Percentiles rank a stretch among this genome's conserved stretches.
Conservation (phyloP, 805 yeast genomes). For the Saccharomycopsis malanga region DNA sequence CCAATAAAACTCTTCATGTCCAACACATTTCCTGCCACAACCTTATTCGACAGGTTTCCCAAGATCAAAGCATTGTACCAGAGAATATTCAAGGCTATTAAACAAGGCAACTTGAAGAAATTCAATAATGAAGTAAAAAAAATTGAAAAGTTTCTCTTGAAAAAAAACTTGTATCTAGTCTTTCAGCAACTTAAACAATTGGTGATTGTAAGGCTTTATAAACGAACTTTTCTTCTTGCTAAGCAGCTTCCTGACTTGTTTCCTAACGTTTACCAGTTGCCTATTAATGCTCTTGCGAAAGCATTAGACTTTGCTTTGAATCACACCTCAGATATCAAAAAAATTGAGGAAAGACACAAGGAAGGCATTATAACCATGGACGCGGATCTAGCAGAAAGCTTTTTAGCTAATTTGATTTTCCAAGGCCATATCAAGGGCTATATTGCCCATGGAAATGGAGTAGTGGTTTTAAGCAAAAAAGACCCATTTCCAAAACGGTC, state of each 20-base stretch:
- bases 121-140: slow-evolving; percentile 41
- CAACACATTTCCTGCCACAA: slow-evolving; percentile 39
- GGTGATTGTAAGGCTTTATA: slow-evolving; percentile 46
- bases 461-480: slow-evolving; percentile 67
- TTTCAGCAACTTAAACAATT: slow-evolving; percentile 45
- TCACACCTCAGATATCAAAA: slow-evolving; percentile 21
- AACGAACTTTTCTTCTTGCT: slow-evolving; percentile 29
- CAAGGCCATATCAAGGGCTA: slow-evolving; percentile 68
- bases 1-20: slow-evolving; percentile 54
- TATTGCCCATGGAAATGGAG: slow-evolving; percentile 65
- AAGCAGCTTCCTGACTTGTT: slow-evolving; percentile 2
- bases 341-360: slow-evolving; percentile 13
- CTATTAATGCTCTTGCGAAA: slow-evolving; percentile 35
- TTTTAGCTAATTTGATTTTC: slow-evolving; percentile 57
- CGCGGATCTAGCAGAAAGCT: slow-evolving; percentile 59
- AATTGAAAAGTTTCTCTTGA: slow-evolving; percentile 46
- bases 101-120: slow-evolving; percentile 46
- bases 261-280: slow-evolving; percentile 14
- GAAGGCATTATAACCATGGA: slow-evolving; percentile 19
- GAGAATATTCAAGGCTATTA: slow-evolving; percentile 42
- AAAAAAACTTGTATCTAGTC: slow-evolving; percentile 53
- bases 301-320: slow-evolving; percentile 35
- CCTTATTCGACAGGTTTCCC: slow-evolving; percentile 32
- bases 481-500: slow-evolving; percentile 55
- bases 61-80: slow-evolving; percentile 36